Evolutionary conservation across 495 filamentous ascomycete genomes (phyloP), one percentile per base, ranked within the genome.

Genomic region (Penicillium argentinense): DNA sequence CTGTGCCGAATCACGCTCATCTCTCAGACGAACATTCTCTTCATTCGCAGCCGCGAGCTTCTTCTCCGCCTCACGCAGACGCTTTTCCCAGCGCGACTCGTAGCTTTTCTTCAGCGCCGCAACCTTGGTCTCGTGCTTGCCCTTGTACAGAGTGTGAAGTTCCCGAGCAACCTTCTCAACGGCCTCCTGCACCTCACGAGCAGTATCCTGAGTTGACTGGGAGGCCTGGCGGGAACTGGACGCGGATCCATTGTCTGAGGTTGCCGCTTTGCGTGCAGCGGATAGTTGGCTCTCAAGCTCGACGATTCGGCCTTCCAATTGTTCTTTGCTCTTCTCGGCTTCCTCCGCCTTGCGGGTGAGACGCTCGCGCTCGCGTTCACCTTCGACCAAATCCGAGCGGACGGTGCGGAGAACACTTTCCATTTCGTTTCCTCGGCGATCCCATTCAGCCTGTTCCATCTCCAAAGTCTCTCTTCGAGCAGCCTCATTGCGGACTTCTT

Each of bases 101-200:
- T 97, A 97, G 64, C 85, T 91, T 65, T 96, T 96, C 71, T 97
- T 97, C 46, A 98, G 75, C 6, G 90, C 91, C 0, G 86, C 80
- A 19, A 97, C 91, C 69, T 98, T 98, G 36, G 82, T 86, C 70
- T 96, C 91, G 61, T 98, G 95, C 62, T 98, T 98, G 61, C 81
- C 78, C 69, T 96, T 97, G 74, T 98, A 98, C n/a, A 96, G 76
- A 0, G 80, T 76, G 58, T 98, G 93, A 18, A 97, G 76, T 56
- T 98, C 93, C 9, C 86, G 79, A 2, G 88, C 91, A 22, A 96
- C 88, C 47, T 85, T 87, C 65, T 91, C 88, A n/a, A 97, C 88
- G 12, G 95, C 92, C 26, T 89, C 82, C 53, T 96, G 89, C 14
- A 90, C 82, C 29, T 76, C 73, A 0, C 71, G 74, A 6, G 73